Evolutionary conservation across 1,139 yeast species (phyloP).

Genomic region (Geotrichum aggregatum): DNA sequence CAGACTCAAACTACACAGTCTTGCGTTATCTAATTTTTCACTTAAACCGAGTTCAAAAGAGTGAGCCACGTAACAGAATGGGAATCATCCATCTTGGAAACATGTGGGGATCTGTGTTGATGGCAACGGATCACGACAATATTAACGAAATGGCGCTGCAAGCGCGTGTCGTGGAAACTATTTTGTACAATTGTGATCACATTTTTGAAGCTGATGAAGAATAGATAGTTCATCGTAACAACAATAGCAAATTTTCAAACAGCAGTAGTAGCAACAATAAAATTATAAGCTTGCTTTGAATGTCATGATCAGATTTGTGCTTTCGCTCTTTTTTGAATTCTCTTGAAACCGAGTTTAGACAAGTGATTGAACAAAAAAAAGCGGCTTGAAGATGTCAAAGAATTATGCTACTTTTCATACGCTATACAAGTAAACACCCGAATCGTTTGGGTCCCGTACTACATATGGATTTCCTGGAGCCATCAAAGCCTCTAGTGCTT

Average conservation of each 20-base stretch:
- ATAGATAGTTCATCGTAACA: too few species aligned
- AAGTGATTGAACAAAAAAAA: too few species aligned
- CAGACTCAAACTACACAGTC: slow-evolving; percentile 94
- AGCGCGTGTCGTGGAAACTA: slow-evolving; percentile 77
- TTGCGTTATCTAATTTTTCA: slow-evolving; percentile 80
- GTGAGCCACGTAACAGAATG: slow-evolving; percentile 72
- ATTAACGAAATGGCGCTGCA: slow-evolving; percentile 78
- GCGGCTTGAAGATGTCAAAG: too few species aligned
- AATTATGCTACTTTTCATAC: too few species aligned
- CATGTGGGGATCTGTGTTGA: slow-evolving; percentile 91
- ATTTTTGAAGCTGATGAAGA: slow-evolving; percentile 19
- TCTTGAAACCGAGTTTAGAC: too few species aligned
- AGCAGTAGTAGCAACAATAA: too few species aligned
- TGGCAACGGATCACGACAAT: slow-evolving; percentile 38
- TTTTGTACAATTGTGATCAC: slow-evolving; percentile 43
- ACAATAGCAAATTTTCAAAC: too few species aligned
- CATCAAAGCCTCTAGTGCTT: slow-evolving; percentile 12
- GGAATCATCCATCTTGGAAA: slow-evolving; percentile 70
- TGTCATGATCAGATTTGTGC: too few species aligned
- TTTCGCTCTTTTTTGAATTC: too few species aligned
- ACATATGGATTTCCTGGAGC: slow-evolving; percentile 16
- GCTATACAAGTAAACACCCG: slow-evolving; percentile 3
- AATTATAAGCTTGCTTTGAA: too few species aligned
- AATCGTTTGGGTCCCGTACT: slow-evolving; percentile 6
- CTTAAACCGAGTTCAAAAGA: slow-evolving; percentile 65